These are phyloP conservation scores for Boletus barrowsii DNA, from an alignment of 768 basidiomycete genomes.

Conservation along the genomic window DNA sequence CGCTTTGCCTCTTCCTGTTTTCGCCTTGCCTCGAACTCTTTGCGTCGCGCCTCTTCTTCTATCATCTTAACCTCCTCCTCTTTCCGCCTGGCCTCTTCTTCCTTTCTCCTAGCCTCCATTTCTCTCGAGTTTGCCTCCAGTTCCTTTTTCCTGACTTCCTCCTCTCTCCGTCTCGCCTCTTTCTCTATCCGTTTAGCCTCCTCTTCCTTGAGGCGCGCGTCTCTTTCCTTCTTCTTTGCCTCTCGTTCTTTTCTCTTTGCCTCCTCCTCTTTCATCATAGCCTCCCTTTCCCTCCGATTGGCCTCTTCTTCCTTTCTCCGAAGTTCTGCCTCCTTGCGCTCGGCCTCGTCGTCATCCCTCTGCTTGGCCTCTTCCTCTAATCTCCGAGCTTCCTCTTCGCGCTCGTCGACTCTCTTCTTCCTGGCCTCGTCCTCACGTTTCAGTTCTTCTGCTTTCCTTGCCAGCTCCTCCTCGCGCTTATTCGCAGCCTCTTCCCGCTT, in stretches of 20 bases:
- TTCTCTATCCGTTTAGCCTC: conserved; percentile 31
- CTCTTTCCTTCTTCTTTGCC: conserved; percentile 29
- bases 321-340: conserved; percentile 28
- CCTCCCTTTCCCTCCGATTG: conserved; percentile 28
- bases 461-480: conserved; percentile 33
- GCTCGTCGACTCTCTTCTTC: conserved; percentile 24
- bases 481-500: conserved; percentile 34
- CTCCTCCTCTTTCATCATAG: conserved; percentile 25
- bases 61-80: conserved; percentile 27
- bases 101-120: conserved; percentile 25
- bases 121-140: conserved; percentile 28
- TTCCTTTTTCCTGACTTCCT: conserved; percentile 22
- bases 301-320: conserved; percentile 33
- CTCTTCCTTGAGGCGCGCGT: conserved; percentile 17
- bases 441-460: conserved; percentile 37
- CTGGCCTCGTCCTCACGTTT: conserved; percentile 29
- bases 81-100: conserved; percentile 27
- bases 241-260: conserved; percentile 30
- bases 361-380: conserved; percentile 28
- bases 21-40: conserved; percentile 29
- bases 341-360: conserved; percentile 22
- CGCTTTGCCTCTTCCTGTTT: conserved; percentile 28
- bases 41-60: conserved; percentile 26
- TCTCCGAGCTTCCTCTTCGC: conserved; percentile 27
- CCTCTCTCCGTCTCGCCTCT: conserved; percentile 23